phyloP scores from a whole-genome alignment of 163 green algal species.

The Coccomyxa subellipsoidea region DNA sequence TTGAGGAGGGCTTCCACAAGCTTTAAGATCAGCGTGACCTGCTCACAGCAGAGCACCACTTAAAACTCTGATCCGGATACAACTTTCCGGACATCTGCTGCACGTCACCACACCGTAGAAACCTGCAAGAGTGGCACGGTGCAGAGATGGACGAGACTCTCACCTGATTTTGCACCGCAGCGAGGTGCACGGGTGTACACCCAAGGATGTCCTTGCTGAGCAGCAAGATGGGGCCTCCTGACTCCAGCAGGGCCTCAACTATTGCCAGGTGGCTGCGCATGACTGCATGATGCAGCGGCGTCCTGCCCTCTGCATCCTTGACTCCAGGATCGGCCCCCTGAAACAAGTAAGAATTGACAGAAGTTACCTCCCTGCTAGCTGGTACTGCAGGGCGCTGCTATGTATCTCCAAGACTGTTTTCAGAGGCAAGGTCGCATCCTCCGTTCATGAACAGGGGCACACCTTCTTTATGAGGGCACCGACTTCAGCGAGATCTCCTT shows the following conservation, averaged over 20 bases:
- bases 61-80: neutral
- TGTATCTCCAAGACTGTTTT: too few species aligned
- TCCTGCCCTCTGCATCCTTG: conserved; percentile 45
- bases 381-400: too few species aligned
- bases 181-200: conserved; percentile 61
- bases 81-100: neutral
- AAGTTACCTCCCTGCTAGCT: too few species aligned
- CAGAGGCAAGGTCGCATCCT: too few species aligned
- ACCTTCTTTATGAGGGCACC: conserved; percentile 37
- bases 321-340: conserved; percentile 39
- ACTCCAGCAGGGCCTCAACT: conserved; percentile 42
- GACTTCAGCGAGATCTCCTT: conserved; percentile 41
- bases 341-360: neutral
- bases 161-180: conserved; percentile 27
- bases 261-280: conserved; percentile 48
- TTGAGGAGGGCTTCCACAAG: conserved; percentile 51
- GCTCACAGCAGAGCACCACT: neutral
- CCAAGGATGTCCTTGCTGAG: conserved; percentile 54
- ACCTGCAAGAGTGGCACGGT: too few species aligned
- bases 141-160: too few species aligned
- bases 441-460: neutral
- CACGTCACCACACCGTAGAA: too few species aligned
- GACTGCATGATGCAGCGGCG: conserved; percentile 56
- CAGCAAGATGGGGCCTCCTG: conserved; percentile 43
- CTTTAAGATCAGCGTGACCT: conserved; percentile 54